A percentile compares a stretch with the other conserved stretches of the same genome.
These are phyloP conservation scores for Tirmania nivea DNA, from an alignment of 495 filamentous ascomycete genomes.

Conservation along the genomic window DNA sequence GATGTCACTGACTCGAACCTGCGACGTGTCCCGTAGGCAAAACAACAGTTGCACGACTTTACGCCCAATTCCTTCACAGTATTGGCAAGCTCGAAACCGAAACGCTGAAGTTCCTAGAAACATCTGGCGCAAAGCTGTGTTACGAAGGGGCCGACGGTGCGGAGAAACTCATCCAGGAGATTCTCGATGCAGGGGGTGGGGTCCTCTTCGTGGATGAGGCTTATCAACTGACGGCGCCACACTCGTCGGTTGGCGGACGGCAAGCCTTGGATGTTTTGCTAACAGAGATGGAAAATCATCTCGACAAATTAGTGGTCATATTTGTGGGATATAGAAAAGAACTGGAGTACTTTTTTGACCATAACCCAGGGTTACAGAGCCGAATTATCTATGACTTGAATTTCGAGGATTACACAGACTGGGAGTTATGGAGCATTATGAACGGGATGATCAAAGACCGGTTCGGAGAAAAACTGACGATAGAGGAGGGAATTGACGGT, in stretches of 20 bases:
- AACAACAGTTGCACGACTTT: conserved; percentile 58
- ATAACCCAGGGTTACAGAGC: not conserved
- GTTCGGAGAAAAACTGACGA: conserved; percentile 32
- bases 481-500: conserved; percentile 37
- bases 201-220: not conserved
- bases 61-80: conserved; percentile 43
- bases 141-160: not conserved
- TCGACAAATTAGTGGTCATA: not conserved
- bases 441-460: conserved; percentile 23
- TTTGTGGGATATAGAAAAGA: not conserved
- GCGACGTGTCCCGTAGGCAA: conserved; percentile 44
- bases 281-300: not conserved
- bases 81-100: conserved; percentile 34
- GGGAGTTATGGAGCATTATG: conserved; percentile 28
- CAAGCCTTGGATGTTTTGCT: not conserved
- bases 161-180: not conserved
- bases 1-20: no score
- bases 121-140: conserved; percentile 20
- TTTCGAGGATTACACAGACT: conserved; percentile 13
- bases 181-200: not conserved
- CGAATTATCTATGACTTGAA: not conserved
- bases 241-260: conserved; percentile 22
- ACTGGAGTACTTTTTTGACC: not conserved
- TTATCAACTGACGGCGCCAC: not conserved
- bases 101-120: conserved; percentile 37